A percentile compares a stretch with the other conserved stretches of the same genome.
These are phyloP conservation scores for Lanmaoa pseudosensibilis DNA, from an alignment of 768 basidiomycete species.

Conservation along the genomic window DNA sequence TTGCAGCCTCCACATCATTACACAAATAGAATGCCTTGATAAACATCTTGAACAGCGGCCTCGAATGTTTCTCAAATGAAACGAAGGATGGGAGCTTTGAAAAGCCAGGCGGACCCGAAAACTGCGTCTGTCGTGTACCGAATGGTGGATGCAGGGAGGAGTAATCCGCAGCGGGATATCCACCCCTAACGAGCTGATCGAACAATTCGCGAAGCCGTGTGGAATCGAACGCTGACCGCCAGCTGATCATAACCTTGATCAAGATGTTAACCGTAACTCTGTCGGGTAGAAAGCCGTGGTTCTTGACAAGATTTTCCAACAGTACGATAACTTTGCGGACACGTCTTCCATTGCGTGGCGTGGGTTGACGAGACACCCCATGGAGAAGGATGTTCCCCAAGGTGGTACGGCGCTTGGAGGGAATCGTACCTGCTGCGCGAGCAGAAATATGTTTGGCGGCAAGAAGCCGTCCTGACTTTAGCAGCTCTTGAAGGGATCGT, in stretches of 20 bases:
- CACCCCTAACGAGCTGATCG: constrained; percentile 58
- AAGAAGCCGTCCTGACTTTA: constrained; percentile 37
- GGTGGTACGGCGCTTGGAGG: constrained; percentile 36
- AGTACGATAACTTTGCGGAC: constrained; percentile 43
- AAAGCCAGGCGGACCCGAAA: constrained; percentile 26
- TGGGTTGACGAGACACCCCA: constrained; percentile 35
- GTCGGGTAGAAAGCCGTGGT: constrained; percentile 58
- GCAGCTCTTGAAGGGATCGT: constrained; percentile 23
- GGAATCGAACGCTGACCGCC: constrained; percentile 45
- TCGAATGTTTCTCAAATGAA: constrained; percentile 58
- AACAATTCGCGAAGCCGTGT: constrained; percentile 55
- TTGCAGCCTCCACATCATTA: constrained; percentile 54
- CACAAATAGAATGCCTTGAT: constrained; percentile 60
- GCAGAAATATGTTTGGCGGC: constrained; percentile 47
- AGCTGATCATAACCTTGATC: constrained; percentile 57
- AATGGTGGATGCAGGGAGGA: constrained; percentile 45
- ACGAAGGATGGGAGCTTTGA: constrained; percentile 43
- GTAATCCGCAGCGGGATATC: constrained; percentile 48
- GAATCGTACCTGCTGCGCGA: constrained; percentile 28
- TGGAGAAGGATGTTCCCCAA: constrained; percentile 62
- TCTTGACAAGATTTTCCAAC: constrained; percentile 42
- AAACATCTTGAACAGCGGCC: constrained; percentile 73
- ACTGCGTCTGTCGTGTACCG: constrained; percentile 31
- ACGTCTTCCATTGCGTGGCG: constrained; percentile 43
- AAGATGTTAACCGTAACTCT: constrained; percentile 71